phyloP scores from a whole-genome alignment of 352 stramenopile species.

The Phytophthora agathidicida region DNA sequence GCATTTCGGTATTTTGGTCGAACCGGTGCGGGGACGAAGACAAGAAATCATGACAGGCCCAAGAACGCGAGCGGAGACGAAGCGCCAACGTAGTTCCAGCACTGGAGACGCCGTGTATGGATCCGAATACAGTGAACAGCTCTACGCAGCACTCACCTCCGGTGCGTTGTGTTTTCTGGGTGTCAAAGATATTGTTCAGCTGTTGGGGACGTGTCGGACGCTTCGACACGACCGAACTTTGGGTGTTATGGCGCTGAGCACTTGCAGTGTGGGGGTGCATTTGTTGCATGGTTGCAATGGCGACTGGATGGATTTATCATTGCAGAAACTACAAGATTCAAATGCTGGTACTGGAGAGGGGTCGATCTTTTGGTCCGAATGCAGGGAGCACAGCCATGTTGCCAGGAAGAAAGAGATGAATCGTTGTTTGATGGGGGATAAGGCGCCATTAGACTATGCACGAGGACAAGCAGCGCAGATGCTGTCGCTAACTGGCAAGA shows the following conservation, averaged over 20 bases:
- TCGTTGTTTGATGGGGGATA: conserved; percentile 32
- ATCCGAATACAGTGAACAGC: conserved; percentile 17
- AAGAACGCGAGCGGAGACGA: conserved; percentile 28
- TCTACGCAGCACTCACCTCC: conserved; percentile 29
- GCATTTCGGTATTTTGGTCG: too few species aligned
- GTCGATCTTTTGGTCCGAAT: conserved; percentile 24
- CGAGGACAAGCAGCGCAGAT: conserved; percentile 34
- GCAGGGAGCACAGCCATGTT: conserved; percentile 21
- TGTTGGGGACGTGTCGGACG: conserved; percentile 36
- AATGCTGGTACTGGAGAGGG: conserved; percentile 4
- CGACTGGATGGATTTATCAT: conserved; percentile 40
- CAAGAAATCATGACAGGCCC: conserved; percentile 2
- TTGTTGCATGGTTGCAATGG: conserved; percentile 35
- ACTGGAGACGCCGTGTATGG: background rate
- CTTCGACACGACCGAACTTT: conserved; percentile 32
- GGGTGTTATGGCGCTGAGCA: conserved; percentile 31
- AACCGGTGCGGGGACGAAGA: too few species aligned
- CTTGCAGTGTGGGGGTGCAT: conserved; percentile 31
- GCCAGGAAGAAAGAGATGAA: conserved; percentile 29
- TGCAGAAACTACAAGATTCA: conserved; percentile 19
- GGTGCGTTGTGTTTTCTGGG: conserved; percentile 35
- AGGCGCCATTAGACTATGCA: conserved; percentile 13
- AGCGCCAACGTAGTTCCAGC: conserved; percentile 22
- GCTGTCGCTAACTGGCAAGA: conserved; percentile 34
- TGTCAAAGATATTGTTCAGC: conserved; percentile 28